Conservation (phyloP, 1,284 basidiomycete genomes). For the Pascua sp. region DNA sequence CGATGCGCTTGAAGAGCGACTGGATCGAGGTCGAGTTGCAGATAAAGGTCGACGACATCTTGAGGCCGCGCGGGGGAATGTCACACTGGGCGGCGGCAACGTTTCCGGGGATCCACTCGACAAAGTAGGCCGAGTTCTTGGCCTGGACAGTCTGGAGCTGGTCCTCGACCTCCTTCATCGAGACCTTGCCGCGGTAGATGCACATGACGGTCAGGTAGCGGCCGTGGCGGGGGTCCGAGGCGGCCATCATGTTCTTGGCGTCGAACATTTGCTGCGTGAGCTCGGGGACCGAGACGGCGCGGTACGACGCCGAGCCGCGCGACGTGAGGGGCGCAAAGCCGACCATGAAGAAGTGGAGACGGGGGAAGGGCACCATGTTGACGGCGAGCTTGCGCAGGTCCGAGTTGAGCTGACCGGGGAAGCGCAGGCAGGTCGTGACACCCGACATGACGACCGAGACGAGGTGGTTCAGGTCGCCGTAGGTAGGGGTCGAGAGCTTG, state of each 20-base stretch:
- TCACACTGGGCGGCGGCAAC: conserved; percentile 90
- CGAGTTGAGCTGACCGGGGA: conserved; percentile 98
- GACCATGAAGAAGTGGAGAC: conserved; percentile 99
- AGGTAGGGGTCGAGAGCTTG: conserved; percentile 88
- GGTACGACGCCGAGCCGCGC: conserved; percentile 87
- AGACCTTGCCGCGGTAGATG: conserved; percentile 97
- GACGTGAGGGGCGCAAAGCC: conserved; percentile 94
- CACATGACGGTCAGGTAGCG: conserved; percentile 73
- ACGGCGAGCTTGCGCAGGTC: conserved; percentile 95
- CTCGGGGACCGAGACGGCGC: conserved; percentile 91
- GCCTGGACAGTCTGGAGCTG: conserved; percentile 96
- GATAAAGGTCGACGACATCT: conserved; percentile 96
- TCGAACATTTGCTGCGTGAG: conserved; percentile 98
- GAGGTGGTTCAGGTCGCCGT: conserved; percentile 95
- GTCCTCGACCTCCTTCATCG: conserved; percentile 99
- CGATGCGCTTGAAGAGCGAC: conserved; percentile 95
- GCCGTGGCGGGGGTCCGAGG: conserved; percentile 83
- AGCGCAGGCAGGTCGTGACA: conserved; percentile 52
- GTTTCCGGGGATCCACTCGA: conserved; percentile 99
- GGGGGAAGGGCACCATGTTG: conserved; percentile 99
- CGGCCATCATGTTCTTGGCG: conserved; percentile 95
- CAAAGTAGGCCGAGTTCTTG: conserved; percentile 97
- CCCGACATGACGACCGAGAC: conserved; percentile 98
- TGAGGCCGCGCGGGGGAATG: conserved; percentile 85
- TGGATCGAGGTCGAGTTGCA: conserved; percentile 97